A percentile compares a stretch with the other conserved stretches of the same genome.
Evolutionary conservation across 1,284 basidiomycete genomes (phyloP).

Genomic region (Trichosporon coremiiforme): DNA sequence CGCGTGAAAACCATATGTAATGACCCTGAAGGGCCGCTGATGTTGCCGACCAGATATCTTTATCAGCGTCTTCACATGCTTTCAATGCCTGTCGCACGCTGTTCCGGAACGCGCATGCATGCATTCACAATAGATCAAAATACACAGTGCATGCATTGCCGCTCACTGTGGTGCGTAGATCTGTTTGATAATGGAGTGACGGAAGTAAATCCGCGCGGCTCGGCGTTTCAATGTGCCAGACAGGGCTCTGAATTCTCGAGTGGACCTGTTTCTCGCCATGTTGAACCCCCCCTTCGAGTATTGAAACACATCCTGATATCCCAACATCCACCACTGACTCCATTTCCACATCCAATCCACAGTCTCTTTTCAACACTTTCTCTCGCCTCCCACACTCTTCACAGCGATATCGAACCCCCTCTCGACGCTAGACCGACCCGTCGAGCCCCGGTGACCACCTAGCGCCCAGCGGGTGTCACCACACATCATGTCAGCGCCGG

Average conservation of each 20-base stretch:
- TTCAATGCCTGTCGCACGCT: not conserved
- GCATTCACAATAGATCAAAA: too few relatives aligned
- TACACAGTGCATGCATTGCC: too few relatives aligned
- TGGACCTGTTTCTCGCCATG: constrained; percentile 21
- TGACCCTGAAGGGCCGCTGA: not conserved
- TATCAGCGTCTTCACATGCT: not conserved
- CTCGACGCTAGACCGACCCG: constrained; percentile 8
- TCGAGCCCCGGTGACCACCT: constrained; percentile 16
- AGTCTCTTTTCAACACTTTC: not conserved
- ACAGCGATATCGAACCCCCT: not conserved
- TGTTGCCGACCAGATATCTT: not conserved
- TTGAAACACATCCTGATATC: constrained; percentile 12
- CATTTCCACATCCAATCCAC: not conserved
- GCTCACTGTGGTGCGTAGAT: not conserved
- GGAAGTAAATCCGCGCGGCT: not conserved
- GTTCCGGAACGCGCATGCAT: not conserved
- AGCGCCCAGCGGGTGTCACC: constrained; percentile 12
- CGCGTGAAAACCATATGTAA: not conserved
- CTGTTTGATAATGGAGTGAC: not conserved
- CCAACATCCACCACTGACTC: constrained; percentile 17
- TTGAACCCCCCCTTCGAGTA: constrained; percentile 15
- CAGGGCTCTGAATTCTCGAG: constrained; percentile 13
- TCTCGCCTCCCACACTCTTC: not conserved
- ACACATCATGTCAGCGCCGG: constrained; percentile 20
- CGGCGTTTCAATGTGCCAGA: not conserved